Evolutionary conservation across 306 rosid species (phyloP).

Genomic region (Carpinus viminea): DNA sequence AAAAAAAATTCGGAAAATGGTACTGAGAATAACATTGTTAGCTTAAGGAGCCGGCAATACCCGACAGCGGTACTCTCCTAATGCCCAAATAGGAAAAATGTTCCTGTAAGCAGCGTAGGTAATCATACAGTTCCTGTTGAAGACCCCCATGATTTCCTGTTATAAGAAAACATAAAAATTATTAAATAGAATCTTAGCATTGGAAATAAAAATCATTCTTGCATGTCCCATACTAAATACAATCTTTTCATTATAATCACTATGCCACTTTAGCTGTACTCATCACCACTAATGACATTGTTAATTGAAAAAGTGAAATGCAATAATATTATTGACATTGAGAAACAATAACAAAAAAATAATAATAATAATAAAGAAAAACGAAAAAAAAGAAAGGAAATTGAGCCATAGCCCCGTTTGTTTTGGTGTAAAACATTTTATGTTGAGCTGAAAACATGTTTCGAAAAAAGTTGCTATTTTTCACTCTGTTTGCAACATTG

Average conservation of each 20-base stretch:
- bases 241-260: not conserved
- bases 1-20: not conserved
- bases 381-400: too few relatives aligned
- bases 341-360: too few relatives aligned
- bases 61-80: conserved; percentile 65
- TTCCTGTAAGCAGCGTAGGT: conserved; percentile 78
- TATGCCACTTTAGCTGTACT: too few relatives aligned
- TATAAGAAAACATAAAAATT: conserved; percentile 5
- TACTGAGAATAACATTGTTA: not conserved
- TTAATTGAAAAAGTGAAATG: too few relatives aligned
- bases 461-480: too few relatives aligned
- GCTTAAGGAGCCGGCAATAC: conserved; percentile 44
- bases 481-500: too few relatives aligned
- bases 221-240: not conserved
- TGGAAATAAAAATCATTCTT: not conserved
- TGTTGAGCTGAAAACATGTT: too few relatives aligned
- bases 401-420: too few relatives aligned
- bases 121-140: conserved; percentile 86
- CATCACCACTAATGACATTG: too few relatives aligned
- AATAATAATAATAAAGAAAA: too few relatives aligned
- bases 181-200: not conserved
- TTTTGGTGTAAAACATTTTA: too few relatives aligned
- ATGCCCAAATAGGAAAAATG: conserved; percentile 89
- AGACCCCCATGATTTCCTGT: conserved; percentile 91
- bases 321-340: too few relatives aligned